These are phyloP conservation scores for Toxoplasma gondii DNA, from an alignment of 169 alveolate species.

Conservation along the genomic window DNA sequence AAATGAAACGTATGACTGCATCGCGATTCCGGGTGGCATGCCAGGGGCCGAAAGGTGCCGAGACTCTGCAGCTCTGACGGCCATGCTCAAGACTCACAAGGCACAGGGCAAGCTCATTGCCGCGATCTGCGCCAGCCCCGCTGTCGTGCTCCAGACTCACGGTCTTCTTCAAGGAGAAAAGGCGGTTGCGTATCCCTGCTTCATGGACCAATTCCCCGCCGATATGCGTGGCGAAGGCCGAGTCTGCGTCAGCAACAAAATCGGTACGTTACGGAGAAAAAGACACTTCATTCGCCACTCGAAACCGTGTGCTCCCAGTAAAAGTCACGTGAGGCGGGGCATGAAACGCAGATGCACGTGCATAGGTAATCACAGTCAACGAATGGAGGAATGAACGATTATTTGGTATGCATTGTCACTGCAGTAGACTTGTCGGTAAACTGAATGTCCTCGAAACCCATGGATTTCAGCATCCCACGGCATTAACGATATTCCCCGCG, in stretches of 20 bases:
- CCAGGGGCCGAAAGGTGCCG: slow-evolving; percentile 69
- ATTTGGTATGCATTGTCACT: too few species aligned
- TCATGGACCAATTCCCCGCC: slow-evolving; percentile 40
- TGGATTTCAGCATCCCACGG: too few species aligned
- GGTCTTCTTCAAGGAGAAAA: slow-evolving; percentile 78
- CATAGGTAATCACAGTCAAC: too few species aligned
- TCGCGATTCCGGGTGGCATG: slow-evolving; percentile 55
- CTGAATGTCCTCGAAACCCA: too few species aligned
- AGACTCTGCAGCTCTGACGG: slow-evolving; percentile 68
- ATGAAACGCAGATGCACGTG: too few species aligned
- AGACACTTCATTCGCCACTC: neutral
- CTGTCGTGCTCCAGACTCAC: slow-evolving; percentile 75
- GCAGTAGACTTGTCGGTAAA: too few species aligned
- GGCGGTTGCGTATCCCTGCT: slow-evolving; percentile 80
- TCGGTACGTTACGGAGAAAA: neutral
- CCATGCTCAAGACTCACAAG: slow-evolving; percentile 74
- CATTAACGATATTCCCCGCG: too few species aligned
- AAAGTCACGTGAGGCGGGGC: too few species aligned
- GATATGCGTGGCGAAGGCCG: slow-evolving; percentile 32
- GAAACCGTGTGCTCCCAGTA: neutral
- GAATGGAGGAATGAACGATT: too few species aligned
- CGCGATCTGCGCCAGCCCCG: slow-evolving; percentile 87
- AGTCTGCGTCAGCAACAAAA: slow-evolving; percentile 48
- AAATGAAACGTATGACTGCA: slow-evolving; percentile 11
- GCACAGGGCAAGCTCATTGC: slow-evolving; percentile 73